phyloP scores from a whole-genome alignment of 768 basidiomycete species.

The Naganishia kalamii region DNA sequence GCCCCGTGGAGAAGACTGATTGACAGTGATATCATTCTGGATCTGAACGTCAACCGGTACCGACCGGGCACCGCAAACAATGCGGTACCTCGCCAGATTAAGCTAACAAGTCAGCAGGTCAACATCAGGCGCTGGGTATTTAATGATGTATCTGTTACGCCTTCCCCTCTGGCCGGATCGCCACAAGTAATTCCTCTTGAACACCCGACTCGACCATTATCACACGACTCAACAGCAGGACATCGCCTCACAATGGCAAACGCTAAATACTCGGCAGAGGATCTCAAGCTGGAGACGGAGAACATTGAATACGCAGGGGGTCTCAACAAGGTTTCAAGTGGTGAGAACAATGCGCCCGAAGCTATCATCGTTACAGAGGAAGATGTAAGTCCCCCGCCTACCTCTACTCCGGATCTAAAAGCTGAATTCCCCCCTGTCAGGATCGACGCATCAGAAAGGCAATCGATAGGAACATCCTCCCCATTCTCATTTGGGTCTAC shows the following conservation, averaged over 20 bases:
- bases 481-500: slow-evolving; percentile 41
- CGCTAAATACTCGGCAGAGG: background rate
- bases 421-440: background rate
- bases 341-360: background rate
- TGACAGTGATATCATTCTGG: background rate
- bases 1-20: background rate
- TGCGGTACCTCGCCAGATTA: background rate
- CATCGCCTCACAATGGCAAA: background rate
- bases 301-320: slow-evolving; percentile 6
- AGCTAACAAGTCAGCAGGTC: background rate
- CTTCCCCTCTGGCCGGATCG: too few species aligned
- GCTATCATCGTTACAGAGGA: slow-evolving; percentile 35
- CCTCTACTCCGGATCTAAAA: background rate
- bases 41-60: background rate
- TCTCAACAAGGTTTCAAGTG: background rate
- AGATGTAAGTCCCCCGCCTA: slow-evolving; percentile 31
- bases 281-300: background rate
- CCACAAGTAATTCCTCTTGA: background rate
- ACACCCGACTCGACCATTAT: background rate
- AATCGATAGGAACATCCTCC: slow-evolving; percentile 35
- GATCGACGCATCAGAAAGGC: slow-evolving; percentile 13
- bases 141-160: too few species aligned
- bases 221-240: background rate
- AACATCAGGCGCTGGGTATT: too few species aligned
- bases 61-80: background rate